Percentiles rank a stretch among this genome's conserved stretches.
Conservation (phyloP, 2,329 filamentous ascomycete species). For the Colletotrichum filicis region DNA sequence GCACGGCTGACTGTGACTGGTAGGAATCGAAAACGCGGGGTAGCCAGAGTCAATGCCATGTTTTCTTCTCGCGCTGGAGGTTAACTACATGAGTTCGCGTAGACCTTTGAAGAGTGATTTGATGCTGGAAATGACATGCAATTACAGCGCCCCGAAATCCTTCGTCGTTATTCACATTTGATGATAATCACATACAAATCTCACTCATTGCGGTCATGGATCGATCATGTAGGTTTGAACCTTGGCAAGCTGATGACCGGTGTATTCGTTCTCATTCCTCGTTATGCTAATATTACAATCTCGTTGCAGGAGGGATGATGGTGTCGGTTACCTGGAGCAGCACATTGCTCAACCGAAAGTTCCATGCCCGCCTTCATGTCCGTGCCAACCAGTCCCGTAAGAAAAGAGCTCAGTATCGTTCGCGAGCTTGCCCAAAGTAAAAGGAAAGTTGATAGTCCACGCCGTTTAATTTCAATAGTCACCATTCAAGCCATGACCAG, state of each 20-base stretch:
- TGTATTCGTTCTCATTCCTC: constrained; percentile 23
- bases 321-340: not conserved
- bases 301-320: constrained; percentile 20
- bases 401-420: not conserved
- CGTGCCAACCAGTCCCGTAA: not conserved
- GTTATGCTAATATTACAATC: constrained; percentile 31
- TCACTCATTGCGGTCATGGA: not conserved
- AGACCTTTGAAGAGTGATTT: not conserved
- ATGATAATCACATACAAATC: not conserved
- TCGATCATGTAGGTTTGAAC: not conserved
- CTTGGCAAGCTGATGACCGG: not conserved
- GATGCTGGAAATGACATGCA: not conserved
- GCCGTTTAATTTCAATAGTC: not conserved
- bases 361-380: not conserved
- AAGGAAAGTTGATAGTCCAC: not conserved
- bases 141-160: not conserved
- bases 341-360: not conserved
- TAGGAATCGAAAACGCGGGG: constrained; percentile 26
- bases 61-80: not conserved
- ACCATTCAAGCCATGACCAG: constrained; percentile 30
- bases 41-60: constrained; percentile 22
- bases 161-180: not conserved
- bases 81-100: not conserved
- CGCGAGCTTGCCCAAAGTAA: not conserved
- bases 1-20: not conserved